Conservation (phyloP, 176 grass and related monocot genomes). For the Ampelocalamus luodianensis region DNA sequence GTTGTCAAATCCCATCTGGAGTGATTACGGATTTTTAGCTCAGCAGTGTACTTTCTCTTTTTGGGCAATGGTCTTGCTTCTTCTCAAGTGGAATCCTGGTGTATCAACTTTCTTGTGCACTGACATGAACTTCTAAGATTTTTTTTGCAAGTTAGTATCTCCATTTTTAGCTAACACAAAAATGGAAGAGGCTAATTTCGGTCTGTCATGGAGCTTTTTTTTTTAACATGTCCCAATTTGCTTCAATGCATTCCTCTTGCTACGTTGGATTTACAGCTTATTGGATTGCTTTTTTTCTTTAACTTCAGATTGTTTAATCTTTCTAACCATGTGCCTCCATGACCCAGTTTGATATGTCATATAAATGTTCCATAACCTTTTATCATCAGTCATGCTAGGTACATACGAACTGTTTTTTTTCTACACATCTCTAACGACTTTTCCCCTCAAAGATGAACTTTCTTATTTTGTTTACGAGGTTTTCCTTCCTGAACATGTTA, state of each 20-base stretch:
- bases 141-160: slow-evolving; percentile 14
- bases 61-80: not conserved
- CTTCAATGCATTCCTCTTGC: not conserved
- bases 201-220: not conserved
- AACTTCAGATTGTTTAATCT: not conserved
- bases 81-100: slow-evolving; percentile 17
- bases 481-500: no score
- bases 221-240: not conserved
- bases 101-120: slow-evolving; percentile 15
- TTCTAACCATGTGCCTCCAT: slow-evolving; percentile 22
- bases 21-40: slow-evolving; percentile 17
- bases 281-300: slow-evolving; percentile 9
- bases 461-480: no score
- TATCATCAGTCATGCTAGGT: not conserved
- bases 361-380: not conserved
- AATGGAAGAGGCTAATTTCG: slow-evolving; percentile 15
- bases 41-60: not conserved
- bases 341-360: slow-evolving; percentile 11
- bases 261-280: slow-evolving; percentile 6
- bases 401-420: not conserved
- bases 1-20: not conserved
- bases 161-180: slow-evolving; percentile 12
- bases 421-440: no score
- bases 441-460: no score
- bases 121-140: not conserved